Conservation (phyloP, 2,329 filamentous ascomycete species). For the Trichoderma hamatum region DNA sequence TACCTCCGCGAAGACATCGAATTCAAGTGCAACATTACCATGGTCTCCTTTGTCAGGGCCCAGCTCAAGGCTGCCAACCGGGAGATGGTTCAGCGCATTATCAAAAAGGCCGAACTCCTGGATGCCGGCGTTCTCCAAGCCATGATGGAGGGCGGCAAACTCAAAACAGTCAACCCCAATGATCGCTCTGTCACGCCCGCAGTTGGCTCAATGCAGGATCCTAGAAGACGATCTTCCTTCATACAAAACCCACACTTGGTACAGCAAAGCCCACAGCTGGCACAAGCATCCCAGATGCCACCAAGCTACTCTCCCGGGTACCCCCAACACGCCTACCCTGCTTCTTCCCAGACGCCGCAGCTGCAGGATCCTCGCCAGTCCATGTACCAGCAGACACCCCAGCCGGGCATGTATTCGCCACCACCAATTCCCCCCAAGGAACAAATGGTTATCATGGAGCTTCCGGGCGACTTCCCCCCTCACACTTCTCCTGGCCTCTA, state of each 20-base stretch:
- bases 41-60: constrained; percentile 67
- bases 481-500: constrained; percentile 35
- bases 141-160: constrained; percentile 67
- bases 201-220: constrained; percentile 30
- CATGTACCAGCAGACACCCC: constrained; percentile 27
- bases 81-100: constrained; percentile 68
- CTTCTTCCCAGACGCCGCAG: constrained; percentile 22
- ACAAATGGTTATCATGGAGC: constrained; percentile 43
- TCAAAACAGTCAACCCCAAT: constrained; percentile 61
- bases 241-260: neutral
- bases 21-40: constrained; percentile 68
- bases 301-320: constrained; percentile 41
- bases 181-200: constrained; percentile 47
- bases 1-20: constrained; percentile 73
- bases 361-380: constrained; percentile 28
- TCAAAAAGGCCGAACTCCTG: constrained; percentile 71
- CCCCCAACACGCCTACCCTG: constrained; percentile 27
- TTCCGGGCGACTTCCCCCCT: constrained; percentile 54
- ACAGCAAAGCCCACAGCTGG: constrained; percentile 3
- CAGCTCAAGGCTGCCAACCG: constrained; percentile 68
- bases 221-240: neutral
- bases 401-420: constrained; percentile 32
- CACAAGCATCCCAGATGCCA: constrained; percentile 33
- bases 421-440: constrained; percentile 36
- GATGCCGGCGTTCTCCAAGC: constrained; percentile 67